These are phyloP conservation scores for Russula abietina DNA, from an alignment of 768 basidiomycete genomes.

Conservation along the genomic window DNA sequence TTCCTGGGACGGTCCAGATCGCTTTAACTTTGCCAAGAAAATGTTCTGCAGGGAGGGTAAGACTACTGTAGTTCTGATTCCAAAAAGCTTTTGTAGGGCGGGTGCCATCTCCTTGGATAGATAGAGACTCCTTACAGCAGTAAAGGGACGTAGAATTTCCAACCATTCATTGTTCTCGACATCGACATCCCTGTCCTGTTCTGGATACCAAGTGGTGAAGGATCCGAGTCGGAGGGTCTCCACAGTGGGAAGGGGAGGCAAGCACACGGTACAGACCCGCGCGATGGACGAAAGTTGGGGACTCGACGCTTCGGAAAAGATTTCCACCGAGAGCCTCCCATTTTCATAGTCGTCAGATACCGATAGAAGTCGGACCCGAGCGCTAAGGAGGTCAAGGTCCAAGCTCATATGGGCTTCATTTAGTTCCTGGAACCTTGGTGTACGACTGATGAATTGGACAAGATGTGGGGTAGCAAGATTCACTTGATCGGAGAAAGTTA, in stretches of 20 bases:
- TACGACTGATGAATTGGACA: not conserved
- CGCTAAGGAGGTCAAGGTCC: fast-evolving
- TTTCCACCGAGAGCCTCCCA: not conserved
- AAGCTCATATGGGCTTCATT: not conserved
- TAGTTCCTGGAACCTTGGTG: not conserved
- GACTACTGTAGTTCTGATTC: not conserved
- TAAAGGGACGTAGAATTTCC: not conserved
- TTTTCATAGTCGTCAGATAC: not conserved
- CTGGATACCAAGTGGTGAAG: too few species aligned
- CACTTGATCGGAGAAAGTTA: not conserved
- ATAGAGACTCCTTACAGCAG: not conserved
- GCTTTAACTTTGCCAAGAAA: not conserved
- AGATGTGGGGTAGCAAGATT: not conserved
- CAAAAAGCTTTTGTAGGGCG: not conserved
- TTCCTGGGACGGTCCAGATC: not conserved
- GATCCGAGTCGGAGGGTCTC: not conserved
- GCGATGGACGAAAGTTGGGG: not conserved
- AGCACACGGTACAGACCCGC: not conserved
- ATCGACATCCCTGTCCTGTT: not conserved
- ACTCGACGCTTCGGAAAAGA: not conserved
- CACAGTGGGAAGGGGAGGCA: not conserved
- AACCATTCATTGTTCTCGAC: not conserved
- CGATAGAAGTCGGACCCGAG: not conserved
- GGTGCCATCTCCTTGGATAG: not conserved
- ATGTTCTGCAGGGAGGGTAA: not conserved